Conservation (phyloP, 2,329 filamentous ascomycete genomes). For the Lasiodiplodia citricola region DNA sequence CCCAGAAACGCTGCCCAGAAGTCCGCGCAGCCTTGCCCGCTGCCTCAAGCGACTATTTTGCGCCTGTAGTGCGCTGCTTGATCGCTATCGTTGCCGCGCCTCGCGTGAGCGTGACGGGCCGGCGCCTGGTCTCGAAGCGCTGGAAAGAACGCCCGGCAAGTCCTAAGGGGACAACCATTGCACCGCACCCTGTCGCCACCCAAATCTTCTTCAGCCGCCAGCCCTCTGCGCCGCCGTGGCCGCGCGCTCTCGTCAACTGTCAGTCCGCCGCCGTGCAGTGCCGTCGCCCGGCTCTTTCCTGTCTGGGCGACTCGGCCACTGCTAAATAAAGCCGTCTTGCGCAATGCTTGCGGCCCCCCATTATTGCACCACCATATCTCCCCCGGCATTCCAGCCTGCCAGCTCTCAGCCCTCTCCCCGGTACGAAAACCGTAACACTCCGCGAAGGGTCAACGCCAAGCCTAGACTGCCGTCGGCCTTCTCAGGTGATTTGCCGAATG, state of each 20-base stretch:
- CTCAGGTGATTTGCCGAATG: constrained; percentile 14
- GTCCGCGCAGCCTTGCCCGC: background rate
- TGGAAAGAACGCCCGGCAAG: constrained; percentile 3
- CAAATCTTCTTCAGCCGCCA: constrained; percentile 13
- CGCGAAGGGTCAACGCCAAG: background rate
- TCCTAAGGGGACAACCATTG: constrained; percentile 22
- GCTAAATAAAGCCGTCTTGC: background rate
- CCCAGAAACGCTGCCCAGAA: constrained; percentile 1
- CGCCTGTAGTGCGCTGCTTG: background rate
- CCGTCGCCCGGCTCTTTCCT: too few species aligned
- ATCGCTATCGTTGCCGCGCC: background rate
- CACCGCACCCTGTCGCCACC: constrained; percentile 19
- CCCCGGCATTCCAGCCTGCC: constrained; percentile 5
- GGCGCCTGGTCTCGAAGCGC: background rate
- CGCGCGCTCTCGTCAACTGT: background rate
- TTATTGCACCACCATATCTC: background rate
- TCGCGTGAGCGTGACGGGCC: constrained; percentile 1
- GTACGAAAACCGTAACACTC: background rate
- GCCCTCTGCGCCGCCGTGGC: background rate
- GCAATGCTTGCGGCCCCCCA: background rate
- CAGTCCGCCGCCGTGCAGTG: background rate
- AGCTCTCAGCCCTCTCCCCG: background rate
- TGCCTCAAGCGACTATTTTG: background rate
- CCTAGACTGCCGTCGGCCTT: background rate
- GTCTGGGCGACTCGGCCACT: background rate